phyloP scores from a whole-genome alignment of 495 filamentous ascomycete species.

The Lepraria neglecta region DNA sequence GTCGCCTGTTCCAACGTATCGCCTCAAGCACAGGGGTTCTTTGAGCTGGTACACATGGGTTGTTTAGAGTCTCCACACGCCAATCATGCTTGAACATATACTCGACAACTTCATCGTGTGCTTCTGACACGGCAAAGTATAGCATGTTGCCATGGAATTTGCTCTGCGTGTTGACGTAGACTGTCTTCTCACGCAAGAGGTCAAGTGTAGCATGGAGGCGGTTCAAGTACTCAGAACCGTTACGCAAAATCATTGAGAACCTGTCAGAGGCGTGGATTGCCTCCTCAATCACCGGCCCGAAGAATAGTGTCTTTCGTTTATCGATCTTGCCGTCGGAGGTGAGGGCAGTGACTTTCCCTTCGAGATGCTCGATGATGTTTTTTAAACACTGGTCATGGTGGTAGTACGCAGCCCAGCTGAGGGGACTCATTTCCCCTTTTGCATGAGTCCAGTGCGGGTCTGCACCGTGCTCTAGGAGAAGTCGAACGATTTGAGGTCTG shows the following conservation, averaged over 20 bases:
- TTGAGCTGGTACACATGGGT: constrained; percentile 7
- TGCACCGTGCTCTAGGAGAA: constrained; percentile 34
- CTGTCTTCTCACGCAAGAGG: constrained; percentile 13
- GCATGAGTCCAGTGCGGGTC: constrained; percentile 35
- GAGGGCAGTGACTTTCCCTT: neutral
- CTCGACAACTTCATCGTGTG: constrained; percentile 20
- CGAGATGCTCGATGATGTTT: constrained; percentile 18
- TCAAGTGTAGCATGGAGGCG: constrained; percentile 17
- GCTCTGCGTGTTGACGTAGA: constrained; percentile 7
- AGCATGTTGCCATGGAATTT: constrained; percentile 15
- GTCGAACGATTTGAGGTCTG: constrained; percentile 31
- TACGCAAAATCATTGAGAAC: constrained; percentile 23
- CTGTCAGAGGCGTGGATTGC: constrained; percentile 17
- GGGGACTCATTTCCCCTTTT: neutral
- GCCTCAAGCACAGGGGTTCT: constrained; percentile 48
- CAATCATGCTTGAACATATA: constrained; percentile 22
- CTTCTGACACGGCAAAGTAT: constrained; percentile 13
- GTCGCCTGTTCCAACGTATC: constrained; percentile 41
- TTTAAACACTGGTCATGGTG: constrained; percentile 21
- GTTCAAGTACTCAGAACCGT: constrained; percentile 10
- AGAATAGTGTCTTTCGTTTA: constrained; percentile 8
- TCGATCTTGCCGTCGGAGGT: constrained; percentile 13
- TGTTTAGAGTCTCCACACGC: constrained; percentile 16
- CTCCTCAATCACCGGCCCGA: constrained; percentile 10
- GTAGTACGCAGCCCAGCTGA: constrained; percentile 18